phyloP scores from a whole-genome alignment of 148 eudicot species.

The Vaccinium corymbosum region DNA sequence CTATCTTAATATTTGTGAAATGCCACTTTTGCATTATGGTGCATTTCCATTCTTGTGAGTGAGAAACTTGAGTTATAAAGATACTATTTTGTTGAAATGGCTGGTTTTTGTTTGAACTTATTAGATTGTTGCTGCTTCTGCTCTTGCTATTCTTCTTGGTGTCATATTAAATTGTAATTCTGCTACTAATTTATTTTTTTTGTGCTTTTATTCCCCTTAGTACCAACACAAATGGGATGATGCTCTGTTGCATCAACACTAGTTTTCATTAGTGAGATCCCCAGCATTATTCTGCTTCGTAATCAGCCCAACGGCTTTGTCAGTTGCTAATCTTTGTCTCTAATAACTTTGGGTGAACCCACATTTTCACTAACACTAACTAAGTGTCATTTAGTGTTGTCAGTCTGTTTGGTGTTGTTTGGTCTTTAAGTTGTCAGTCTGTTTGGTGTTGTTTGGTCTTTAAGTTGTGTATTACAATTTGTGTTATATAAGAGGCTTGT shows the following conservation, averaged over 20 bases:
- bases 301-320: not conserved
- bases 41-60: not conserved
- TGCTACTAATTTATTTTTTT: not conserved
- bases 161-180: not conserved
- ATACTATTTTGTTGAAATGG: not conserved
- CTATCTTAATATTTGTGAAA: conserved; percentile 1
- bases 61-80: not conserved
- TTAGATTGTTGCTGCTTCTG: not conserved
- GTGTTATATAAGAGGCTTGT: not conserved
- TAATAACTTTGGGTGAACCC: not conserved
- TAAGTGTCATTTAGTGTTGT: not conserved
- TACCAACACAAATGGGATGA: not conserved
- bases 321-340: not conserved
- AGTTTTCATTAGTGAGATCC: not conserved
- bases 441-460: not conserved
- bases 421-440: not conserved
- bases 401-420: not conserved
- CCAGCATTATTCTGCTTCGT: not conserved
- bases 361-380: not conserved
- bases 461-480: not conserved
- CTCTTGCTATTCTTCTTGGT: not conserved
- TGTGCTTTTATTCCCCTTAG: not conserved
- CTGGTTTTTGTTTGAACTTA: not conserved
- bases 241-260: not conserved
- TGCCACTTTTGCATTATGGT: not conserved